Evolutionary conservation across 116 monocot genomes (phyloP).

Genomic region (Posidonia oceanica): DNA sequence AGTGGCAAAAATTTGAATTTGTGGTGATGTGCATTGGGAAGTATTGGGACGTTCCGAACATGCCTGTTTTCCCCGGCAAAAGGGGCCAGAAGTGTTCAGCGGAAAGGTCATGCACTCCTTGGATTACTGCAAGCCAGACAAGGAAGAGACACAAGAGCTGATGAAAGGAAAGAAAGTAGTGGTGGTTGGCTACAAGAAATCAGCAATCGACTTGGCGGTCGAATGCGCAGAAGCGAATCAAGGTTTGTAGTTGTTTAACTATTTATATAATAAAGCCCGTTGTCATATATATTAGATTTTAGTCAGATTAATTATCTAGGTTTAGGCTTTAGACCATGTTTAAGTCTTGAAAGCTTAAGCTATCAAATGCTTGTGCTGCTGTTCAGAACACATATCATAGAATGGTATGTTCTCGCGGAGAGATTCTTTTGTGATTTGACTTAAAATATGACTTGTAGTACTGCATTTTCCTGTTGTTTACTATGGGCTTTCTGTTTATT

Average conservation of each 20-base stretch:
- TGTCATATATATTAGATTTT: too few species aligned
- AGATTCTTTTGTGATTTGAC: too few species aligned
- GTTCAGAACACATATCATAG: too few species aligned
- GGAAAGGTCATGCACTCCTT: constrained; percentile 76
- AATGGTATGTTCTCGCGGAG: too few species aligned
- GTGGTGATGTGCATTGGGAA: constrained; percentile 94
- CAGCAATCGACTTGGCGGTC: constrained; percentile 62
- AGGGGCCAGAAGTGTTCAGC: constrained; percentile 60
- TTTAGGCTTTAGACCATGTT: too few species aligned
- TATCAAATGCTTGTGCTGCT: too few species aligned
- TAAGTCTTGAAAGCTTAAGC: too few species aligned
- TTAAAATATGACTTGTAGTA: too few species aligned
- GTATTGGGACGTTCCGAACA: constrained; percentile 66
- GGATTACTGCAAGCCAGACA: constrained; percentile 76
- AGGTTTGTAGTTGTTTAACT: constrained; percentile 25
- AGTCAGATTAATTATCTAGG: too few species aligned
- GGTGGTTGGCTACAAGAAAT: constrained; percentile 85
- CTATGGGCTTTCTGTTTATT: too few species aligned
- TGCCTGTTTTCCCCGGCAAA: constrained; percentile 52
- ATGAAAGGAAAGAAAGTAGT: constrained; percentile 86
- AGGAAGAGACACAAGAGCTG: constrained; percentile 33
- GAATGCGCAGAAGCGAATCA: constrained; percentile 74
- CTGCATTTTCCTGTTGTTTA: too few species aligned
- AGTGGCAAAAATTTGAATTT: constrained; percentile 77
- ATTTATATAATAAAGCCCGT: too few species aligned